A percentile compares a stretch with the other conserved stretches of the same genome.
Evolutionary conservation across 2,329 filamentous ascomycete species (phyloP).

Genomic region (Cadophora malorum): DNA sequence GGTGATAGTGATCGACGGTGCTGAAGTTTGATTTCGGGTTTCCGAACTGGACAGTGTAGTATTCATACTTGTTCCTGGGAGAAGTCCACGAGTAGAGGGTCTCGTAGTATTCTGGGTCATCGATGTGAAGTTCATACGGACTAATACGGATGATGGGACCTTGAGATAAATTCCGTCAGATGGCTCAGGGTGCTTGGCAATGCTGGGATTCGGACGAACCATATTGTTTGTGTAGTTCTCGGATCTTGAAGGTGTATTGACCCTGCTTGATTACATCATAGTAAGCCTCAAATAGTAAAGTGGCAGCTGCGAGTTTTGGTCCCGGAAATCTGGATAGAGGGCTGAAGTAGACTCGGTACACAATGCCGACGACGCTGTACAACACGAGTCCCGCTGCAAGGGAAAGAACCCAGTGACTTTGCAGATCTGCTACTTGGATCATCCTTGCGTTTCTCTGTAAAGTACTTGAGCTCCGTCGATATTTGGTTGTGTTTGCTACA

Average conservation of each 20-base stretch:
- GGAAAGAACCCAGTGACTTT: conserved; percentile 7
- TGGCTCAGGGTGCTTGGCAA: conserved; percentile 48
- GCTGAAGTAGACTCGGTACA: conserved; percentile 44
- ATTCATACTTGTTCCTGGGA: conserved; percentile 31
- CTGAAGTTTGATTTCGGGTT: conserved; percentile 28
- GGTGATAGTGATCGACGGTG: conserved; percentile 33
- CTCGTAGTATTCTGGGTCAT: conserved; percentile 47
- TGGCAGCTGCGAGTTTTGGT: conserved; percentile 44
- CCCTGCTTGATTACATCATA: conserved; percentile 40
- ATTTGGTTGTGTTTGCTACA: not conserved
- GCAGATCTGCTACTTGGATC: conserved; percentile 4
- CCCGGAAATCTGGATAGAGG: conserved; percentile 44
- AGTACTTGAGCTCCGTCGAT: not conserved
- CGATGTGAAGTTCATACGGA: conserved; percentile 50
- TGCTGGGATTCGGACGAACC: conserved; percentile 22
- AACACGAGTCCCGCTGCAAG: conserved; percentile 8
- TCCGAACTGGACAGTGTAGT: conserved; percentile 24
- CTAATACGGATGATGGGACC: conserved; percentile 48
- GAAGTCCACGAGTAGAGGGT: conserved; percentile 47
- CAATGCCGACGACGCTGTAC: conserved; percentile 14
- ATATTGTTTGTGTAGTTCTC: conserved; percentile 35
- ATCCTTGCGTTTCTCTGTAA: not conserved
- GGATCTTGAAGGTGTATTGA: conserved; percentile 30
- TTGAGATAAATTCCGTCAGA: conserved; percentile 50
- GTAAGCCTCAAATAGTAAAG: conserved; percentile 40